A percentile compares a stretch with the other conserved stretches of the same genome.
Conservation (phyloP, 495 filamentous ascomycete genomes). For the Cladorrhinum samala region DNA sequence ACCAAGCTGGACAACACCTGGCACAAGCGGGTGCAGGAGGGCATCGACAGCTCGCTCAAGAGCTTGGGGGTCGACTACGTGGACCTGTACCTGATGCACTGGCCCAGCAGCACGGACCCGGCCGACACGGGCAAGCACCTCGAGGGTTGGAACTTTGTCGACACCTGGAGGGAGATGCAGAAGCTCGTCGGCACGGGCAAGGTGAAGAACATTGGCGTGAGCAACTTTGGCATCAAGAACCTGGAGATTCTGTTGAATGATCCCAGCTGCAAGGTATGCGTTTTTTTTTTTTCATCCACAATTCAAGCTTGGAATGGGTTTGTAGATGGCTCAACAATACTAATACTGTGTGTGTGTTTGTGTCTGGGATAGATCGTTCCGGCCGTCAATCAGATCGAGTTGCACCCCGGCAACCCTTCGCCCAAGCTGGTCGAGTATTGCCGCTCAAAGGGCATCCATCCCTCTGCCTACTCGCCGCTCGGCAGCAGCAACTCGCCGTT, state of each 20-base stretch:
- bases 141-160: constrained; percentile 69
- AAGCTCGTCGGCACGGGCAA: constrained; percentile 74
- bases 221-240: constrained; percentile 67
- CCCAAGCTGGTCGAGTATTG: constrained; percentile 74
- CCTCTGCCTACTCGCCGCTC: constrained; percentile 62
- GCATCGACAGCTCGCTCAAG: constrained; percentile 62
- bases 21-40: constrained; percentile 63
- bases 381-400: constrained; percentile 85
- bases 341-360: too few relatives aligned
- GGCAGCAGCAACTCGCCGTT: constrained; percentile 52
- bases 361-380: constrained; percentile 58
- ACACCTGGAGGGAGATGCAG: constrained; percentile 82
- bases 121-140: constrained; percentile 36
- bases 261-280: constrained; percentile 39
- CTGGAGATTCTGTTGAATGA: constrained; percentile 61
- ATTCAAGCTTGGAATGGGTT: too few relatives aligned
- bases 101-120: constrained; percentile 54
- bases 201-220: constrained; percentile 75
- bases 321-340: too few relatives aligned
- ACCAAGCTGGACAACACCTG: constrained; percentile 83
- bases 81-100: constrained; percentile 83
- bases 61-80: constrained; percentile 69
- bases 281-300: not conserved
- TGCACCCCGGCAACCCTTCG: constrained; percentile 76
- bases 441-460: constrained; percentile 61